Evolutionary conservation across 768 basidiomycete species (phyloP).

Genomic region (Rhodotorula babjevae): DNA sequence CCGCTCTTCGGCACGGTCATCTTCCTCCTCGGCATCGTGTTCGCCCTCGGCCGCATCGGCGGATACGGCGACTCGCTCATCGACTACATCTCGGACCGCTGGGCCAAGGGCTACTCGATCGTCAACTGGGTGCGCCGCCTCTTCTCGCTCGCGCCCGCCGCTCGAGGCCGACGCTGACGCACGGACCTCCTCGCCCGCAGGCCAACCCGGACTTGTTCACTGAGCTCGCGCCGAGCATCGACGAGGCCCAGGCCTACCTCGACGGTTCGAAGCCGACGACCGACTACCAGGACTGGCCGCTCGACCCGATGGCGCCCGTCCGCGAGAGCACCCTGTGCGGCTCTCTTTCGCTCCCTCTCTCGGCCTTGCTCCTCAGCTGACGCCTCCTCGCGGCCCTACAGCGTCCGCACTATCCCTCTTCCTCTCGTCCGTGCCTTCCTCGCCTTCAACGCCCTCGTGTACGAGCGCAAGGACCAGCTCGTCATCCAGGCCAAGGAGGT

Average conservation of each 20-base stretch:
- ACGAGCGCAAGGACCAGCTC: conserved; percentile 15
- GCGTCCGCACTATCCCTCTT: conserved; percentile 16
- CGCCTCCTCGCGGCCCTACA: neutral
- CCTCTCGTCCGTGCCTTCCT: conserved; percentile 26
- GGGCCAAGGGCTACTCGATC: conserved; percentile 9
- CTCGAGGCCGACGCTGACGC: neutral
- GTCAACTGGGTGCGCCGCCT: conserved; percentile 21
- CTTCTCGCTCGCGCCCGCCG: neutral
- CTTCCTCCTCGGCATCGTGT: neutral
- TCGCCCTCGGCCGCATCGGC: neutral
- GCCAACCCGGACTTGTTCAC: conserved; percentile 22
- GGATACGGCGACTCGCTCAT: conserved; percentile 10
- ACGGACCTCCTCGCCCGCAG: neutral
- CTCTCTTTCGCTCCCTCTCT: neutral
- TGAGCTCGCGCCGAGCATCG: neutral
- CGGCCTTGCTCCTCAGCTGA: neutral
- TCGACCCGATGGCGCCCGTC: neutral
- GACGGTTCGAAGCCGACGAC: neutral
- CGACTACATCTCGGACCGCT: neutral
- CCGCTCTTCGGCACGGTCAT: neutral
- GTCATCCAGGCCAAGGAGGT: conserved; percentile 9
- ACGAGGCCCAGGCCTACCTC: neutral
- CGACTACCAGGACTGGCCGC: neutral
- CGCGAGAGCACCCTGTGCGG: too few species aligned
- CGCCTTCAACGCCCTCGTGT: conserved; percentile 25